A percentile compares a stretch with the other conserved stretches of the same genome.
Evolutionary conservation across 148 eudicot species (phyloP).

Genomic region (Heliamphora exappendiculata): DNA sequence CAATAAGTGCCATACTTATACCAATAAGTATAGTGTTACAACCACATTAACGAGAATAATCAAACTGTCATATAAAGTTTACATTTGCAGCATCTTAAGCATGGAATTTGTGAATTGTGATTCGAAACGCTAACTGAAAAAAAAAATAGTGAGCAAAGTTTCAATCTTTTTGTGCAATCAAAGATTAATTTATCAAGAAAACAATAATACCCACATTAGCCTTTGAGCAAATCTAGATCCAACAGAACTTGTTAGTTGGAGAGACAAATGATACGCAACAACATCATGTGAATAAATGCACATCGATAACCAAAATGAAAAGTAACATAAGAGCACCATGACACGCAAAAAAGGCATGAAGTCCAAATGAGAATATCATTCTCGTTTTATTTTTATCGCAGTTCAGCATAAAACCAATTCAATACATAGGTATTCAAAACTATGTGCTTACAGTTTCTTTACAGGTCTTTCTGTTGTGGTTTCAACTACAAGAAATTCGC

Average conservation of each 20-base stretch:
- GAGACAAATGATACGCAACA: conserved; percentile 12
- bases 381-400: too few relatives aligned
- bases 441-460: too few relatives aligned
- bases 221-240: conserved; percentile 27
- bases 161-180: neutral
- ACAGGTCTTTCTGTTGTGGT: too few relatives aligned
- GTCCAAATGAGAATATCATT: too few relatives aligned
- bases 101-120: neutral
- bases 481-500: too few relatives aligned
- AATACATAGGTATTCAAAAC: too few relatives aligned
- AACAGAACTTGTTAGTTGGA: conserved; percentile 10
- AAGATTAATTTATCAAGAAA: neutral
- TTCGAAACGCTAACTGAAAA: neutral
- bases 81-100: neutral
- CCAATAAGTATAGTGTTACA: neutral
- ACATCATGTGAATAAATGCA: too few relatives aligned
- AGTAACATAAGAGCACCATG: too few relatives aligned
- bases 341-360: too few relatives aligned
- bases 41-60: neutral
- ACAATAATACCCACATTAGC: conserved; percentile 14
- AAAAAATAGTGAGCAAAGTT: neutral
- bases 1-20: neutral
- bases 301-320: too few relatives aligned
- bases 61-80: too few relatives aligned
- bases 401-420: too few relatives aligned